phyloP scores from a whole-genome alignment of 108 stramenopile species.

The Fistulifera pelliculosa region DNA sequence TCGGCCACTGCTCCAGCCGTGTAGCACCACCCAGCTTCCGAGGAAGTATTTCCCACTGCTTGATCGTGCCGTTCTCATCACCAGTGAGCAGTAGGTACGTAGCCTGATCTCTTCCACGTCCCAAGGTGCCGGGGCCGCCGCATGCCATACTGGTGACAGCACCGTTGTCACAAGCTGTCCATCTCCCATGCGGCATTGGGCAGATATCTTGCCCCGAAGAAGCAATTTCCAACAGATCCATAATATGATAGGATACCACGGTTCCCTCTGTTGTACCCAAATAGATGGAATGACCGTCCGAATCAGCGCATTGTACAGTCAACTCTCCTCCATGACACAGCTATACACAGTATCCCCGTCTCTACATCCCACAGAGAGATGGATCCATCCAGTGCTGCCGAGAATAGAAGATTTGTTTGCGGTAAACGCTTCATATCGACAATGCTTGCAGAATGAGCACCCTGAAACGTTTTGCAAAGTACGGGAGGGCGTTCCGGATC shows the following conservation, averaged over 20 bases:
- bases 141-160: slow-evolving; percentile 42
- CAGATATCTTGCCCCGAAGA: slow-evolving; percentile 11
- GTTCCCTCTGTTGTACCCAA: slow-evolving; percentile 37
- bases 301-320: slow-evolving; percentile 17
- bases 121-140: slow-evolving; percentile 35
- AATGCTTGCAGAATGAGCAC: slow-evolving; percentile 29
- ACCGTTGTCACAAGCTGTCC: slow-evolving; percentile 21
- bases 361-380: slow-evolving; percentile 45
- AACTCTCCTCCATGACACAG: slow-evolving; percentile 18
- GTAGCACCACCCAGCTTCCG: not conserved
- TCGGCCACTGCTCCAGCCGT: slow-evolving; percentile 51
- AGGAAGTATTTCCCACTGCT: slow-evolving; percentile 42
- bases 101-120: slow-evolving; percentile 11
- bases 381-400: slow-evolving; percentile 37
- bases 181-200: slow-evolving; percentile 30
- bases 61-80: slow-evolving; percentile 42
- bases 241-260: slow-evolving; percentile 27
- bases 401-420: slow-evolving; percentile 36
- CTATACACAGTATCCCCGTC: slow-evolving; percentile 32
- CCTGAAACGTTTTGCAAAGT: slow-evolving; percentile 4
- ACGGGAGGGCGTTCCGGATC: no score
- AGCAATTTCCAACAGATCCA: slow-evolving; percentile 17
- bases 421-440: slow-evolving; percentile 20
- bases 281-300: slow-evolving; percentile 36
- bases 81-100: slow-evolving; percentile 43